phyloP scores from a whole-genome alignment of 305 asterid species.

The Fraxinus sp. region DNA sequence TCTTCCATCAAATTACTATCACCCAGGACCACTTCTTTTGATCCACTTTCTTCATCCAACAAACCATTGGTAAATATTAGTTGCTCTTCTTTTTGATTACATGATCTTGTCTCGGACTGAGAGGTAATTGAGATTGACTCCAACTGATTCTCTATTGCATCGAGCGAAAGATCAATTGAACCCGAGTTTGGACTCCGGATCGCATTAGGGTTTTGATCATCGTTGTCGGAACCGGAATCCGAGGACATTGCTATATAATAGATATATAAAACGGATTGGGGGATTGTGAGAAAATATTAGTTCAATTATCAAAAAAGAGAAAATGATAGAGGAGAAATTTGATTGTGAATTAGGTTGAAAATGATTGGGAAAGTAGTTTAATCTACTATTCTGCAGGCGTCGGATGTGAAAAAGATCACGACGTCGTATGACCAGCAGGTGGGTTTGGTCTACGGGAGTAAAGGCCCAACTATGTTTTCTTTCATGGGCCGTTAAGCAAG shows the following conservation, averaged over 20 bases:
- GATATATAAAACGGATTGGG: background rate
- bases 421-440: background rate
- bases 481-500: background rate
- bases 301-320: background rate
- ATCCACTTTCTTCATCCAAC: constrained; percentile 35
- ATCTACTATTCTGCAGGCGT: background rate
- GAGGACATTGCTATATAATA: constrained; percentile 30
- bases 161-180: constrained; percentile 81
- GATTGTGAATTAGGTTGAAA: background rate
- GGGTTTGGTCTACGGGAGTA: background rate
- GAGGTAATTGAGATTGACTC: constrained; percentile 80
- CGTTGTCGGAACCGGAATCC: constrained; percentile 39
- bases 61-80: constrained; percentile 41
- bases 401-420: background rate
- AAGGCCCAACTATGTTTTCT: background rate
- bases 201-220: constrained; percentile 46
- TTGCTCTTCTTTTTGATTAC: constrained; percentile 38
- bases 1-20: constrained; percentile 28
- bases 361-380: background rate
- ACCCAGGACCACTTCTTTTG: constrained; percentile 25
- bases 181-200: constrained; percentile 35
- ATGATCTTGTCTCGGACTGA: constrained; percentile 38
- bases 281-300: background rate
- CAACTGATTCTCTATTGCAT: constrained; percentile 88
- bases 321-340: background rate